Percentiles rank a stretch among this genome's conserved stretches.
Evolutionary conservation across 2,329 filamentous ascomycete genomes (phyloP).

Genomic region (Arthrinium puccinioides): DNA sequence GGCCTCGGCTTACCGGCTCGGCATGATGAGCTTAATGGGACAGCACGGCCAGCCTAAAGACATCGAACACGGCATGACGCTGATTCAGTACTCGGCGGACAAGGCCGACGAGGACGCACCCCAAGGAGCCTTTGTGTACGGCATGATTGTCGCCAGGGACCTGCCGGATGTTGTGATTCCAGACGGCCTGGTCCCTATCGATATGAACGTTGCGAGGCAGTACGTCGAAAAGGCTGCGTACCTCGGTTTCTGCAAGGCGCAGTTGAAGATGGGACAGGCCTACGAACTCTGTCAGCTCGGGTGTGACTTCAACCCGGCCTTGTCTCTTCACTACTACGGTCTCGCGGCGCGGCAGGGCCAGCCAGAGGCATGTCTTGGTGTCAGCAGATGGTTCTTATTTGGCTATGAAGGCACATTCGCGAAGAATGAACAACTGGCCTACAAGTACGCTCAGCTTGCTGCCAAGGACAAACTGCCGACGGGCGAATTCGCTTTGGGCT

Average conservation of each 20-base stretch:
- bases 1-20: constrained; percentile 76
- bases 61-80: constrained; percentile 66
- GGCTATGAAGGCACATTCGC: constrained; percentile 87
- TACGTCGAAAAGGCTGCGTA: constrained; percentile 97
- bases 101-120: constrained; percentile 93
- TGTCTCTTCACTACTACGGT: constrained; percentile 93
- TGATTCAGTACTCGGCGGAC: constrained; percentile 77
- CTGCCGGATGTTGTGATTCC: constrained; percentile 86
- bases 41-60: constrained; percentile 89
- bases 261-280: constrained; percentile 93
- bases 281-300: constrained; percentile 91
- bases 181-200: constrained; percentile 58
- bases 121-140: constrained; percentile 90
- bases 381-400: constrained; percentile 98
- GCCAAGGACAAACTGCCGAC: constrained; percentile 76
- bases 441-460: constrained; percentile 81
- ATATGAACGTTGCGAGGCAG: constrained; percentile 67
- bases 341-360: constrained; percentile 89
- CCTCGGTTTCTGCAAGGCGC: constrained; percentile 90
- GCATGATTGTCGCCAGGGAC: constrained; percentile 87
- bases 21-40: constrained; percentile 95
- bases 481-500: constrained; percentile 93
- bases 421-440: constrained; percentile 93
- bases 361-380: constrained; percentile 86
- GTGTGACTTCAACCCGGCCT: constrained; percentile 88